Evolutionary conservation across 78 protist species (phyloP).

Genomic region (Dictyostelium purpureum): DNA sequence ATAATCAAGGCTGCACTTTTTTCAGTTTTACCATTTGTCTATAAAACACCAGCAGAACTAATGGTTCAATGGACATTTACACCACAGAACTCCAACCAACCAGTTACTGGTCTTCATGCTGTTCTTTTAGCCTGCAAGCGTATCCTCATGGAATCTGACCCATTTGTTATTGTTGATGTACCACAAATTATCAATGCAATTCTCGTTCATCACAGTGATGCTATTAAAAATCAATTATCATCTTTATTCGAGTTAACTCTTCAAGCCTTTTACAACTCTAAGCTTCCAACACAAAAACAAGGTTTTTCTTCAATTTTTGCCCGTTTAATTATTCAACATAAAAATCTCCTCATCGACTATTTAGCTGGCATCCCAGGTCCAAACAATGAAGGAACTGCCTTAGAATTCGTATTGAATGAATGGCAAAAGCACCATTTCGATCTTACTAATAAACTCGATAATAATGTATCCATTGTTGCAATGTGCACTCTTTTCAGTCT

Average conservation of each 20-base stretch:
- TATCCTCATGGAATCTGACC: neutral
- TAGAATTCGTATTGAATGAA: constrained; percentile 11
- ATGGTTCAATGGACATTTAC: neutral
- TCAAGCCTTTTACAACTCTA: neutral
- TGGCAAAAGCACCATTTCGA: constrained; percentile 41
- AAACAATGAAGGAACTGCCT: neutral
- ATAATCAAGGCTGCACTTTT: neutral
- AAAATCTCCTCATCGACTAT: neutral
- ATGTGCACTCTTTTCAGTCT: neutral
- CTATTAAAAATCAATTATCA: neutral
- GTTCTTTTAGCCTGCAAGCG: neutral
- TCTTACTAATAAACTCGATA: neutral
- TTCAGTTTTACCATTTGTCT: constrained; percentile 1
- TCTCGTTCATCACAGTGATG: neutral
- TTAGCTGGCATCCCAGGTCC: neutral
- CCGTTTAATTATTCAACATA: constrained; percentile 10
- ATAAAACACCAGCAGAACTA: neutral
- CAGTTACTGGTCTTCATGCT: neutral
- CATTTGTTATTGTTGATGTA: constrained; percentile 5
- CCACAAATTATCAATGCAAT: constrained; percentile 12
- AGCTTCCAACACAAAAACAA: constrained; percentile 25
- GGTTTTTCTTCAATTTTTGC: constrained; percentile 17
- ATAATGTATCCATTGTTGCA: neutral
- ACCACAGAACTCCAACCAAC: neutral
- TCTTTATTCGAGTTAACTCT: neutral